A percentile compares a stretch with the other conserved stretches of the same genome.
Conservation (phyloP, 1,284 basidiomycete species). For the Puccinia triticina region DNA sequence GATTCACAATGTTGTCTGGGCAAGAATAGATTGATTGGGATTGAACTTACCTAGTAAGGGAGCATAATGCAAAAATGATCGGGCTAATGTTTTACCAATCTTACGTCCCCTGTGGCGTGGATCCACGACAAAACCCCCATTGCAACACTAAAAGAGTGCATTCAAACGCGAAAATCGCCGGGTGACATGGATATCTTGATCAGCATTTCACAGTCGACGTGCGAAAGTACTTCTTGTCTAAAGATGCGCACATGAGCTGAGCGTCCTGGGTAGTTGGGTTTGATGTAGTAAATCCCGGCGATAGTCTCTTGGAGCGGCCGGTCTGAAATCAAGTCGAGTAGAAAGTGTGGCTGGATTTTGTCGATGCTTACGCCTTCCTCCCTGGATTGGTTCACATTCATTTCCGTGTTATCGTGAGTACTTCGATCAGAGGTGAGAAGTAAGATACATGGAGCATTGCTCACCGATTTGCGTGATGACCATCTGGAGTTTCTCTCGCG, state of each 20-base stretch:
- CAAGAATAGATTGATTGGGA: neutral
- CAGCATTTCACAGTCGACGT: neutral
- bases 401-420: neutral
- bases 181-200: neutral
- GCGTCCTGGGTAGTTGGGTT: constrained; percentile 77
- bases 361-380: neutral
- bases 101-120: constrained; percentile 70
- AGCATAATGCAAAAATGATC: constrained; percentile 79
- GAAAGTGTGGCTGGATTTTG: neutral
- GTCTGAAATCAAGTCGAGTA: constrained; percentile 13
- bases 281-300: constrained; percentile 65
- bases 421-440: neutral
- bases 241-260: constrained; percentile 15
- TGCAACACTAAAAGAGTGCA: constrained; percentile 69
- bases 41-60: constrained; percentile 66
- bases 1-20: too few species aligned
- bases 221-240: neutral
- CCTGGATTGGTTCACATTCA: neutral
- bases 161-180: neutral
- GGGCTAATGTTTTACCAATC: constrained; percentile 74
- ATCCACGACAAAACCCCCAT: constrained; percentile 85
- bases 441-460: neutral
- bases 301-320: constrained; percentile 12
- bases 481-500: neutral
- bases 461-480: neutral